These are phyloP conservation scores for Penicillium italicum DNA, from an alignment of 2,329 filamentous ascomycete species.

Conservation along the genomic window DNA sequence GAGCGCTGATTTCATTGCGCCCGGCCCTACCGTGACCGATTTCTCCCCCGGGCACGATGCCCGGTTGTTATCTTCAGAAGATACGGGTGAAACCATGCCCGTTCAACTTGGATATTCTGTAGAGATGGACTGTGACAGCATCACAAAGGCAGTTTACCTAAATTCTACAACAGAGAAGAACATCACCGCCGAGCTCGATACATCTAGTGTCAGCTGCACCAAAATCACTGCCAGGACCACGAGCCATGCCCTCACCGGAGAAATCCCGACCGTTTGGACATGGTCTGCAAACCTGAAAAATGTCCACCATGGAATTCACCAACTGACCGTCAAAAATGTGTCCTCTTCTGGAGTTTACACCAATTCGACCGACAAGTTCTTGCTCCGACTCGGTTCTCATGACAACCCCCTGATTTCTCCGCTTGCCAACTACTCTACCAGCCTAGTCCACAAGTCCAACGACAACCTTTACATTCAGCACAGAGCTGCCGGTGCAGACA, in stretches of 20 bases:
- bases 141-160: constrained; percentile 50
- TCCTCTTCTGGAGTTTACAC: constrained; percentile 37
- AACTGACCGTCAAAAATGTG: constrained; percentile 48
- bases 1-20: constrained; percentile 47
- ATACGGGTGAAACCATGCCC: constrained; percentile 48
- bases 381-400: constrained; percentile 57
- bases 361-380: constrained; percentile 55
- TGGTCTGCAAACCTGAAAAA: constrained; percentile 52
- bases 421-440: constrained; percentile 56
- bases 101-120: constrained; percentile 53
- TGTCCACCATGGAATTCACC: constrained; percentile 60
- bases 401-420: constrained; percentile 61
- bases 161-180: constrained; percentile 52
- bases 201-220: constrained; percentile 45
- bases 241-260: constrained; percentile 44
- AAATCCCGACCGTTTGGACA: constrained; percentile 54
- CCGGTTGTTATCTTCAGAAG: constrained; percentile 52
- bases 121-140: constrained; percentile 57
- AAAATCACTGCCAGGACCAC: constrained; percentile 32
- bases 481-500: constrained; percentile 57
- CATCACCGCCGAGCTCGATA: constrained; percentile 45
- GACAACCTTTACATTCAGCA: constrained; percentile 52
- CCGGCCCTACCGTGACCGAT: constrained; percentile 56
- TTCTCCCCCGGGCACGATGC: constrained; percentile 60
- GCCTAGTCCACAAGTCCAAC: constrained; percentile 48